phyloP scores from a whole-genome alignment of 1,284 basidiomycete species.

The Anthracocystis walkeri region DNA sequence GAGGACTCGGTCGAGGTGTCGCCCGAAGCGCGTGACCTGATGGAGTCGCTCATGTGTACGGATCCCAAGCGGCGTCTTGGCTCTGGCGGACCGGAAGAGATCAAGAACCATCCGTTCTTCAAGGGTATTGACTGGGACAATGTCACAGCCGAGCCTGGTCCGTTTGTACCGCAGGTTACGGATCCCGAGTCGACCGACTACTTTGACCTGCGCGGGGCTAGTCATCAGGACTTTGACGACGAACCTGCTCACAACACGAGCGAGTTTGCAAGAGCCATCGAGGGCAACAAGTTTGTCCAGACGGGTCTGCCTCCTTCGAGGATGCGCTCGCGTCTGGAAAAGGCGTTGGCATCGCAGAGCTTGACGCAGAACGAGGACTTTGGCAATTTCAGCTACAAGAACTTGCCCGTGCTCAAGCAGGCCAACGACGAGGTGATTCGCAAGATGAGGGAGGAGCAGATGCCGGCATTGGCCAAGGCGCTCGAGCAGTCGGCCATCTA shows the following conservation, averaged over 20 bases:
- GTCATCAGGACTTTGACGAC: conserved; percentile 87
- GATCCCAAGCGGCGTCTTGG: conserved; percentile 86
- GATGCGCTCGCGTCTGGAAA: conserved; percentile 43
- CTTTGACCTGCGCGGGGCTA: conserved; percentile 94
- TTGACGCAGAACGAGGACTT: conserved; percentile 80
- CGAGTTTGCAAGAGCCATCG: conserved; percentile 57
- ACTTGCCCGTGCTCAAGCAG: conserved; percentile 93
- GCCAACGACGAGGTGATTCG: conserved; percentile 98
- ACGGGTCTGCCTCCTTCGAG: conserved; percentile 70
- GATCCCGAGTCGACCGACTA: conserved; percentile 99
- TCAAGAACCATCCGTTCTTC: conserved; percentile 92
- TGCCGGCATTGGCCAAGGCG: conserved; percentile 56
- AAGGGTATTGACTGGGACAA: conserved; percentile 91
- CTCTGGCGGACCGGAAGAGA: conserved; percentile 87
- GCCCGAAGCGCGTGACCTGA: conserved; percentile 88
- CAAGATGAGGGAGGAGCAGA: conserved; percentile 76
- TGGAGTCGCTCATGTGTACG: conserved; percentile 85
- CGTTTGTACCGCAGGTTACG: conserved; percentile 93
- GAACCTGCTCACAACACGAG: conserved; percentile 71
- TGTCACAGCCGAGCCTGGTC: conserved; percentile 86
- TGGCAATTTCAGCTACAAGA: conserved; percentile 98
- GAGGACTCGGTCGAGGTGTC: conserved; percentile 91
- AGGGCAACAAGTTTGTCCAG: conserved; percentile 52
- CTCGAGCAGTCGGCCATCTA: conserved; percentile 55
- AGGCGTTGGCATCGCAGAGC: conserved; percentile 29